Evolutionary conservation across 2,329 filamentous ascomycete species (phyloP), one percentile per base, ranked within the genome.

Genomic region (Fusarium haematococcum): DNA sequence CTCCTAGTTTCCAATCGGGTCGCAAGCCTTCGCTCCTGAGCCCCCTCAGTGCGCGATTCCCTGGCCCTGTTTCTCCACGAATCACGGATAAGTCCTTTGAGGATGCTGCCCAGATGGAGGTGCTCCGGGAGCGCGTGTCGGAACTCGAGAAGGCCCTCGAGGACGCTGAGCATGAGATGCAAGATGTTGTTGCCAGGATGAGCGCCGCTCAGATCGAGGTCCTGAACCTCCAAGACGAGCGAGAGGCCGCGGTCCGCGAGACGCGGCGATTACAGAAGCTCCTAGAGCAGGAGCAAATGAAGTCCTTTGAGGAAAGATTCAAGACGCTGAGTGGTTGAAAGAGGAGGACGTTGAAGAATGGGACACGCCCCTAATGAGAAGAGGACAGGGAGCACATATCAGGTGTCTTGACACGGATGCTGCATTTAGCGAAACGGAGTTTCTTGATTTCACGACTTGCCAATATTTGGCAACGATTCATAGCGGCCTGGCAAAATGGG

Each of bases 171-270:
- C 88, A 86, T 56, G 94, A 96, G 83, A 95, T 97, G 92, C 91
- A 94, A 79, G 91, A 94, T 79, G 94, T 97, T 7, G 92, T 97
- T 18, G 88, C 91, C 69, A 89, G 91, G 77, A 96, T 97, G 91
- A 95, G 94, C 83, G 86, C 88, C 77, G 93, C 94, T 30, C 94
- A 97, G 84, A 93, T 96, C 73, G 93, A 95, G 83, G 94, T 97
- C 54, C 91, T 93, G 78, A 92, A 94, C 80, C 86, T 97, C 57
- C 94, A 95, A 81, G 90, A 91, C 75, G 90, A 93, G 82, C 88
- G 91, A 77, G 94, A 97, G 79, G 91, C 92, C 75, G 93, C 94
- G 25, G 89, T 94, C 77, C 89, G 91, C 60, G 89, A 93, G 81
- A 95, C 94, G 67, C 88, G 90, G 77, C 89, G 86, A 79, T 86